Evolutionary conservation across 148 eudicot species (phyloP), one percentile per base, ranked within the genome.

Genomic region (Arbutus unedo): DNA sequence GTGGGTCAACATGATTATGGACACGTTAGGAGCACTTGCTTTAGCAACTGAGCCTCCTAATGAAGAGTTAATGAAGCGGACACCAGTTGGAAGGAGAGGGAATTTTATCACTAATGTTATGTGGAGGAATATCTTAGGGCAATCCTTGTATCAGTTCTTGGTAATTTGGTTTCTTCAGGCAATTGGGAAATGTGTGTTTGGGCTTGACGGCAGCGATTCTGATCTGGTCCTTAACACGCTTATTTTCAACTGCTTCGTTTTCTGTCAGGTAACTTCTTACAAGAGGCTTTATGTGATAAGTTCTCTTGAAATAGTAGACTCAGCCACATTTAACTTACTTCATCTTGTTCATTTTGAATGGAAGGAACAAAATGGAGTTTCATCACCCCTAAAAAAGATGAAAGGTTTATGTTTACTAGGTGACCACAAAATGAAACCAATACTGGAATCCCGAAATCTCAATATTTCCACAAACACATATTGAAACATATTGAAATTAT

Each of bases 1-100:
- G 89, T 96, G 99, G 99, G 99, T 96, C n/a, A 96, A 94, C 87
- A 94, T 96, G 99, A 96, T 96, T 76, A 96, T 96, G 99, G 99
- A 96, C 85, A 96, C 98, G 47, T 89, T 96, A 11, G 99, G 99
- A 44, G 99, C 99, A 45, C 97, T 96, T 81, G 99, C 99, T 23
- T 84, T 96, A 59, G 98, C 99, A 55, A 96, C 99, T 23, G 99
- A 96, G 87, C 99, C 99, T 70, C 99, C 99, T 56, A 93, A 92
- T 19, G 91, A 92, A 44, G 98, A 93, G 3, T 83, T 96, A 79
- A 96, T 96, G 99, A 93, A 93, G 86, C 89, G 93, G 79, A 1
- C 86, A 47, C 99, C 99, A 10, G 99, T 96, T 62, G 99, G 99
- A 54, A 94, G 99, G 85, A 85, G 70, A 53, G 98, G 99, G 55